Evolutionary conservation across 2,329 filamentous ascomycete genomes (phyloP).

Genomic region (Endocalyx cinctus): DNA sequence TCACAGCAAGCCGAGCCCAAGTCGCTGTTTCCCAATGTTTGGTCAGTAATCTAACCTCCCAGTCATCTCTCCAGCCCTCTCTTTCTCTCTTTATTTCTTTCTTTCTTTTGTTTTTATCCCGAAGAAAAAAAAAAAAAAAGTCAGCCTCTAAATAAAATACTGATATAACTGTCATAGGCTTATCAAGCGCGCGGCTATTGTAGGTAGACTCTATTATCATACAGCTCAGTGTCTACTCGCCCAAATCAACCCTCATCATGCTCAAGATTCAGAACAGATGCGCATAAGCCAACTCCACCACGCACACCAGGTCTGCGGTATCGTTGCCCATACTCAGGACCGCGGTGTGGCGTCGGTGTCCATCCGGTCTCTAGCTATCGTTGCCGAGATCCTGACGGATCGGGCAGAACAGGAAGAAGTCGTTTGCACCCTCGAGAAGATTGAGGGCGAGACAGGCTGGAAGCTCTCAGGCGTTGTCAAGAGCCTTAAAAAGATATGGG

Average conservation of each 20-base stretch:
- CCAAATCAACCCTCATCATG: conserved; percentile 69
- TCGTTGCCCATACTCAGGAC: conserved; percentile 80
- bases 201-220: conserved; percentile 85
- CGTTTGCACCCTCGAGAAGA: conserved; percentile 68
- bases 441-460: conserved; percentile 75
- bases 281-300: conserved; percentile 66
- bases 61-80: background rate
- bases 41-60: conserved; percentile 58
- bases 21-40: conserved; percentile 81
- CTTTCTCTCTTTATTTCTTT: background rate
- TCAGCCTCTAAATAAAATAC: too few relatives aligned
- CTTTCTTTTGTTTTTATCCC: background rate
- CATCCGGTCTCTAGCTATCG: conserved; percentile 73
- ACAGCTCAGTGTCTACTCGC: conserved; percentile 77
- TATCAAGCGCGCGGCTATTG: conserved; percentile 74
- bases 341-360: conserved; percentile 74
- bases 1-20: conserved; percentile 52
- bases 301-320: conserved; percentile 82
- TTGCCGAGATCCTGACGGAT: conserved; percentile 66
- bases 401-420: conserved; percentile 76
- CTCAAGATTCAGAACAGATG: conserved; percentile 61
- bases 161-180: conserved; percentile 51
- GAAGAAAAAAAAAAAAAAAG: conserved; percentile 10
- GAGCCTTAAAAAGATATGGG: conserved; percentile 73
- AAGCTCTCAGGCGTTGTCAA: conserved; percentile 65